These are phyloP conservation scores for Leishmania arabica DNA, from an alignment of 208 protist species.

Conservation along the genomic window DNA sequence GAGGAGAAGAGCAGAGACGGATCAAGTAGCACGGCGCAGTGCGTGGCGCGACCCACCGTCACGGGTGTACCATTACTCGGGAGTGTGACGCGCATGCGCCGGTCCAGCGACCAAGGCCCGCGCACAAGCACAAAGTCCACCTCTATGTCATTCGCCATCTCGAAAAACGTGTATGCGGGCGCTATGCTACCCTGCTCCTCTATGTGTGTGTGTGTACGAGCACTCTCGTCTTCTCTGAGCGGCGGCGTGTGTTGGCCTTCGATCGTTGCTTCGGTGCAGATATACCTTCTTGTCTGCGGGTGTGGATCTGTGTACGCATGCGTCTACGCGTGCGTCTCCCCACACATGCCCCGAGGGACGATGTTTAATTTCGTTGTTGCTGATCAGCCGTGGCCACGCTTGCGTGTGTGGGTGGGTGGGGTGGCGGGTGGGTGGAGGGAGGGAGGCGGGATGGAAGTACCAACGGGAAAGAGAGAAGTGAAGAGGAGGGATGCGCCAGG, in stretches of 20 bases:
- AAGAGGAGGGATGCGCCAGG: neutral
- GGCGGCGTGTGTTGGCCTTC: neutral
- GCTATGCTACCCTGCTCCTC: neutral
- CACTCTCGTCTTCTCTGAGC: neutral
- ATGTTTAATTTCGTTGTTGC: neutral
- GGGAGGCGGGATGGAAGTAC: neutral
- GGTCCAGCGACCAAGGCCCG: constrained; percentile 53
- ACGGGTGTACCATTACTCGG: constrained; percentile 45
- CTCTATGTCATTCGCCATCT: constrained; percentile 19
- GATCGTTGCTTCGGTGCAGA: neutral
- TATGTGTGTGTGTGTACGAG: neutral
- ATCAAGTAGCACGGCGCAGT: constrained; percentile 72
- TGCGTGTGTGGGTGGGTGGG: neutral
- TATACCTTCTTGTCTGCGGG: neutral
- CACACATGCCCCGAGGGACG: neutral
- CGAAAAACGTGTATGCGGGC: neutral
- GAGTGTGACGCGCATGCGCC: constrained; percentile 48
- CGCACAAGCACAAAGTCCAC: constrained; percentile 63
- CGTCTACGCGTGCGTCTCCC: neutral
- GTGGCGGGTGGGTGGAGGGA: no score
- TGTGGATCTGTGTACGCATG: neutral
- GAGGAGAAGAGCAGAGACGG: constrained; percentile 78
- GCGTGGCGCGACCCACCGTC: constrained; percentile 58
- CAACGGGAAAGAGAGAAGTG: neutral
- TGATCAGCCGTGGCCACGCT: neutral